Conservation (phyloP, 1,284 basidiomycete species). For the Lignosus rhinocerotis region DNA sequence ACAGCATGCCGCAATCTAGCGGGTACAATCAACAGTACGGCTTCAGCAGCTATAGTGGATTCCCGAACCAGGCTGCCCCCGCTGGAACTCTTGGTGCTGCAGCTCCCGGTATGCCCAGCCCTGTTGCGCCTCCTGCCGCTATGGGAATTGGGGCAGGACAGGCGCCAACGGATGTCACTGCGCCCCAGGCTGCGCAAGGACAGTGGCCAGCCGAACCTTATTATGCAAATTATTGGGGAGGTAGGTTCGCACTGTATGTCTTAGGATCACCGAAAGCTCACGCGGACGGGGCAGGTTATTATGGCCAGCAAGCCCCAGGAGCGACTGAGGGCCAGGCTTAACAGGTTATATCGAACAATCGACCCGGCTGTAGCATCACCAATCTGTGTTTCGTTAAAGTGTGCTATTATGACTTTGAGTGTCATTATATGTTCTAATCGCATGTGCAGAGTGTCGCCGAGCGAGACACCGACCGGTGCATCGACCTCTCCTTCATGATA, state of each 20-base stretch:
- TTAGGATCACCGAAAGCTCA: background rate
- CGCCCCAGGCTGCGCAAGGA: slow-evolving; percentile 59
- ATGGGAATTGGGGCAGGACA: slow-evolving; percentile 57
- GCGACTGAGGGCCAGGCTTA: slow-evolving; percentile 57
- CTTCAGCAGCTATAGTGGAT: slow-evolving; percentile 72
- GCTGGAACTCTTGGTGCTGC: slow-evolving; percentile 63
- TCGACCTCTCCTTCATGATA: background rate
- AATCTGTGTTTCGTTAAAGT: slow-evolving; percentile 28
- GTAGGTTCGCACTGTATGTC: slow-evolving; percentile 42
- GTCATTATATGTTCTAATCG: slow-evolving; percentile 11
- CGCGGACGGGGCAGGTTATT: slow-evolving; percentile 57
- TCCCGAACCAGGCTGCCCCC: slow-evolving; percentile 61
- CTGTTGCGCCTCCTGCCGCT: slow-evolving; percentile 50
- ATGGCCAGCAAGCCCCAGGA: slow-evolving; percentile 66
- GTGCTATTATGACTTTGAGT: slow-evolving; percentile 23
- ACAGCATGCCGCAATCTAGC: slow-evolving; percentile 81
- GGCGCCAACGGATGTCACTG: slow-evolving; percentile 55
- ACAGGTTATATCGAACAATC: slow-evolving; percentile 25
- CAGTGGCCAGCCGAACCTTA: slow-evolving; percentile 75
- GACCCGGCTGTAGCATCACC: slow-evolving; percentile 27
- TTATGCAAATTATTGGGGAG: slow-evolving; percentile 84
- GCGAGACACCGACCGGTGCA: background rate
- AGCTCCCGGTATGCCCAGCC: slow-evolving; percentile 69
- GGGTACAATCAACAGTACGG: slow-evolving; percentile 81
- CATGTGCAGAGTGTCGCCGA: slow-evolving; percentile 14